Evolutionary conservation across 225 moss, liverwort and hornwort species (phyloP), one percentile per base, ranked within the genome.

Genomic region (Anthoceros angustus): DNA sequence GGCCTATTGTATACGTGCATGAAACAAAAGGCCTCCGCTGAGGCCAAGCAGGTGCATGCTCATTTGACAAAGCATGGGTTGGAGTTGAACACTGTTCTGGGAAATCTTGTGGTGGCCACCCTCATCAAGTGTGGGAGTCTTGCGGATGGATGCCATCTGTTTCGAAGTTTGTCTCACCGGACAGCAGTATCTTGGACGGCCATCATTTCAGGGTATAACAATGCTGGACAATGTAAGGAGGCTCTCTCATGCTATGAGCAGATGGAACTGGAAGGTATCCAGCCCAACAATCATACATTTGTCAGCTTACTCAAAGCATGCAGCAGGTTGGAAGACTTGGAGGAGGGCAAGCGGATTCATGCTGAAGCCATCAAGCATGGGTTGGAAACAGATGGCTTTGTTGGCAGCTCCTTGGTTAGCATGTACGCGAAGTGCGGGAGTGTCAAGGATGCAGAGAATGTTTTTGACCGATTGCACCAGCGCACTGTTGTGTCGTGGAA

Each of bases 401-500:
- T 55, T 18, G 55, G 55, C 23, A 55, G 23, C 14, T 55, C 55
- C 14, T 55, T 55, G 23, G 55, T 55, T 8, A 15, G 7, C 55
- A 55, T 55, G 55, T 55, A 55, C 23, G 55, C n/a, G 18, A 55
- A 55, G 55, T 55, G 55, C 23, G 55, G 55, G 55, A 55, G 55
- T 23, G 7, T 55, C 23, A 23, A 18, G 12, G 55, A 55, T 55
- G 55, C 55, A 8, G n/a, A 15, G n/a, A 7, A 55, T 55, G 55
- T 55, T 4, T 55, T 55, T 55, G 18, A 55, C 23, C n/a, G 55
- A 23, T 55, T 55, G 55, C 55, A 18, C 55, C 55, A 55, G 10
- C 55, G 55, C 23, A 23, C 7, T 55, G 55, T 55, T 18, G 55
- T 55, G 55, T 55, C 55, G 23, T 55, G 55, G 55, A 55, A 18